Percentiles rank a stretch among this genome's conserved stretches.
phyloP scores from a whole-genome alignment of 768 basidiomycete species.

The Pleurotus eryngii region DNA sequence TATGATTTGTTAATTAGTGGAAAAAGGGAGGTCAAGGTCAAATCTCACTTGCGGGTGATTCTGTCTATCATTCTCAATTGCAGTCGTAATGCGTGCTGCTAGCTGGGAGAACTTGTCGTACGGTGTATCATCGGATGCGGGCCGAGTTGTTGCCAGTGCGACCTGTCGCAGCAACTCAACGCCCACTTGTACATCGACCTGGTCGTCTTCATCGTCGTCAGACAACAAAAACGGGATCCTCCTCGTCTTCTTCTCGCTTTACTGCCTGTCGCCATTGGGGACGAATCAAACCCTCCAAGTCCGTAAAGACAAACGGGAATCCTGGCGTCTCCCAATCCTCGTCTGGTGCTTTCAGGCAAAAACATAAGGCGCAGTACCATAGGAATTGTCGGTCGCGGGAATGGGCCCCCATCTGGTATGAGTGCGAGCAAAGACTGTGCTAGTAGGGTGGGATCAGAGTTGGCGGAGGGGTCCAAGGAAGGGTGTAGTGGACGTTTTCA shows the following conservation, averaged over 20 bases:
- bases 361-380: slow-evolving; percentile 73
- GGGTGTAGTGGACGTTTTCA: slow-evolving; percentile 41
- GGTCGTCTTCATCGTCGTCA: slow-evolving; percentile 46
- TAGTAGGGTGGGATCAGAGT: slow-evolving; percentile 55
- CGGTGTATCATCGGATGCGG: slow-evolving; percentile 55
- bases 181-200: slow-evolving; percentile 39
- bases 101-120: slow-evolving; percentile 51
- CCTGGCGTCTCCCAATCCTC: slow-evolving; percentile 79
- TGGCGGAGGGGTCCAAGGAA: slow-evolving; percentile 58
- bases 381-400: slow-evolving; percentile 45
- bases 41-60: slow-evolving; percentile 44
- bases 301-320: slow-evolving; percentile 68
- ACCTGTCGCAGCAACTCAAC: not conserved
- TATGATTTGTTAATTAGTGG: no score
- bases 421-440: slow-evolving; percentile 60
- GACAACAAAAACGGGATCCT: slow-evolving; percentile 3
- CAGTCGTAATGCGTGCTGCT: slow-evolving; percentile 50
- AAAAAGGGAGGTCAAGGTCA: no score
- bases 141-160: slow-evolving; percentile 36
- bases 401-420: slow-evolving; percentile 45
- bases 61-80: slow-evolving; percentile 31
- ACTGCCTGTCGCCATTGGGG: not conserved
- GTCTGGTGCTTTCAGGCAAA: slow-evolving; percentile 68
- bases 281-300: slow-evolving; percentile 34
- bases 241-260: slow-evolving; percentile 6